These are phyloP conservation scores for Xylariaceae sp. DNA, from an alignment of 2,329 filamentous ascomycete genomes.

Conservation along the genomic window DNA sequence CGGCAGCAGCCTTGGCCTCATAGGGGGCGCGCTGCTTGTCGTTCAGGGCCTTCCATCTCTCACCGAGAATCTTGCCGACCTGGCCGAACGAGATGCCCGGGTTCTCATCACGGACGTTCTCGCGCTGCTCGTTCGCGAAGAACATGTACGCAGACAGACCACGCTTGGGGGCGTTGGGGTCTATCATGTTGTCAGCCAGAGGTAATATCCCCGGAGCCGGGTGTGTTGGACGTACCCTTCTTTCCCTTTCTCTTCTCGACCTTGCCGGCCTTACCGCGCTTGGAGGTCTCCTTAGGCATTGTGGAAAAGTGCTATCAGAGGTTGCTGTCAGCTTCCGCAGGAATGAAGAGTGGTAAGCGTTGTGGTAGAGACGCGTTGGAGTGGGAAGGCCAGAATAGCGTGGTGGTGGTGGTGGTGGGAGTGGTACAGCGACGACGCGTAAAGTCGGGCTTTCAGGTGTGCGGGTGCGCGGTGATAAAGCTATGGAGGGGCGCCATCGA, in stretches of 20 bases:
- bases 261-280: slow-evolving; percentile 44
- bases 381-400: too few relatives aligned
- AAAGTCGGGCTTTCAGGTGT: too few relatives aligned
- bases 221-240: slow-evolving; percentile 44
- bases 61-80: slow-evolving; percentile 95
- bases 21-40: slow-evolving; percentile 91
- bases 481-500: slow-evolving; percentile 2
- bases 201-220: not conserved
- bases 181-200: slow-evolving; percentile 35
- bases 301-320: slow-evolving; percentile 38
- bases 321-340: not conserved
- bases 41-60: slow-evolving; percentile 95
- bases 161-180: slow-evolving; percentile 97
- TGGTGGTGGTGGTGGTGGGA: too few relatives aligned
- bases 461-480: too few relatives aligned
- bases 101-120: slow-evolving; percentile 97
- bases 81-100: slow-evolving; percentile 96
- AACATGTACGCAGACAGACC: slow-evolving; percentile 99
- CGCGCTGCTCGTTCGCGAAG: slow-evolving; percentile 98
- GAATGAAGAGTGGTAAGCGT: too few relatives aligned
- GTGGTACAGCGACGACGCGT: too few relatives aligned
- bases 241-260: slow-evolving; percentile 48
- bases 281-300: slow-evolving; percentile 54
- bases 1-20: slow-evolving; percentile 89
- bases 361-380: too few relatives aligned